A percentile compares a stretch with the other conserved stretches of the same genome.
Conservation (phyloP, 352 stramenopile species). For the Phytophthora macrochlamydospora region DNA sequence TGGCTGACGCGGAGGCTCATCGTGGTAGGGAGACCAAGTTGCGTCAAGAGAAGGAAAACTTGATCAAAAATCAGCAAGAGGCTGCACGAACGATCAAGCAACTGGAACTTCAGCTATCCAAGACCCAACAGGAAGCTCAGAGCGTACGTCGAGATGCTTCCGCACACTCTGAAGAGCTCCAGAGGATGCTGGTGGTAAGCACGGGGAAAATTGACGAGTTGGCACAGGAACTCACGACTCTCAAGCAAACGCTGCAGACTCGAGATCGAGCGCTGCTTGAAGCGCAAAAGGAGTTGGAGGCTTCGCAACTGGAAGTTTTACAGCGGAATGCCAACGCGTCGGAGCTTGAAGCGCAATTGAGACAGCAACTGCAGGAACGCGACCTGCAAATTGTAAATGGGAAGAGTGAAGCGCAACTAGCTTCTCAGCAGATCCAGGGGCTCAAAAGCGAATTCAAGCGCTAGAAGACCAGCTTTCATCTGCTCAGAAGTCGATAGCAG, state of each 20-base stretch:
- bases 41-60: slow-evolving; percentile 57
- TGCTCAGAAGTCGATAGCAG: slow-evolving; percentile 21
- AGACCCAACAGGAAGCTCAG: slow-evolving; percentile 50
- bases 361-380: slow-evolving; percentile 42
- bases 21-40: slow-evolving; percentile 53
- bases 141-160: slow-evolving; percentile 62
- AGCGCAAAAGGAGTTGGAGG: slow-evolving; percentile 47
- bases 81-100: slow-evolving; percentile 38
- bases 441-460: slow-evolving; percentile 40
- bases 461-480: slow-evolving; percentile 40
- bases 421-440: slow-evolving; percentile 30
- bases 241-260: slow-evolving; percentile 45
- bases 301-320: slow-evolving; percentile 50
- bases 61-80: slow-evolving; percentile 42
- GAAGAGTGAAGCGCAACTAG: slow-evolving; percentile 31
- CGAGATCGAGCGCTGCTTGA: slow-evolving; percentile 47
- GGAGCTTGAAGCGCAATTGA: slow-evolving; percentile 39
- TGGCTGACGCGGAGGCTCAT: slow-evolving; percentile 54
- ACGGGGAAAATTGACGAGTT: slow-evolving; percentile 52
- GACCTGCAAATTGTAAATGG: slow-evolving; percentile 46
- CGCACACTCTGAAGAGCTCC: slow-evolving; percentile 43
- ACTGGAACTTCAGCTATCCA: slow-evolving; percentile 52
- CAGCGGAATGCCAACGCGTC: slow-evolving; percentile 40
- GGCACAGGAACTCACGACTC: slow-evolving; percentile 39
- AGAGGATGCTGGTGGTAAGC: slow-evolving; percentile 42